Evolutionary conservation across 176 grass and related monocot genomes (phyloP).

Genomic region (Cocos nucifera): DNA sequence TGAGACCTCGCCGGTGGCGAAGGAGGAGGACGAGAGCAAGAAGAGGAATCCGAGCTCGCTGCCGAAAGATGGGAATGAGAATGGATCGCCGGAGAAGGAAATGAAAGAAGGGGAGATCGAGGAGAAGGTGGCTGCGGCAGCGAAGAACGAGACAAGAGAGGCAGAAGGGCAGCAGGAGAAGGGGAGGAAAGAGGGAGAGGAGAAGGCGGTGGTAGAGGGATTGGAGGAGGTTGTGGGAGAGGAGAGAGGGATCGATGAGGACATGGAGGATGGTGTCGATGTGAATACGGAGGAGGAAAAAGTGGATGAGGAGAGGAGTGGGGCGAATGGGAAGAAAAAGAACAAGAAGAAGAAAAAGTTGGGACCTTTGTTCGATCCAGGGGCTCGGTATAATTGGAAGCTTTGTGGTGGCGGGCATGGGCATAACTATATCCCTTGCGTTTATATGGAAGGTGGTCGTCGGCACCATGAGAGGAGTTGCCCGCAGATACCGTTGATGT

Average conservation of each 20-base stretch:
- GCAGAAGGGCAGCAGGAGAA: constrained; percentile 7
- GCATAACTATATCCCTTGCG: constrained; percentile 61
- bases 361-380: constrained; percentile 58
- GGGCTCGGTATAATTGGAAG: constrained; percentile 70
- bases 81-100: constrained; percentile 15
- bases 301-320: constrained; percentile 17
- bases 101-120: constrained; percentile 31
- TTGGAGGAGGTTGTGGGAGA: constrained; percentile 27
- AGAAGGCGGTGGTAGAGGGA: constrained; percentile 37
- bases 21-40: constrained; percentile 1
- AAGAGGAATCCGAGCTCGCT: constrained; percentile 20
- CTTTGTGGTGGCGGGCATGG: constrained; percentile 62
- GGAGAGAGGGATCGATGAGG: constrained; percentile 29
- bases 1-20: neutral
- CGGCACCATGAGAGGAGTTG: constrained; percentile 79
- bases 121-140: neutral
- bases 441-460: constrained; percentile 72
- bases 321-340: constrained; percentile 12
- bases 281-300: constrained; percentile 17
- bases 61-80: constrained; percentile 24
- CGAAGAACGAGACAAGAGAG: neutral
- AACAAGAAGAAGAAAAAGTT: constrained; percentile 46
- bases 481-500: constrained; percentile 53
- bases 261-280: constrained; percentile 25
- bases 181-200: neutral